Conservation (phyloP, 176 grass and related monocot genomes). For the bread wheat (Triticum aestivum) region IWGSC_CS_RefSeq_v2.1 NC_057808.1:353576441-353576940, state of each 20-base stretch:
- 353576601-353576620: background rate
- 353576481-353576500: constrained; percentile 65
- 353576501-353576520: constrained; percentile 66
- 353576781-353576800: constrained; percentile 42
- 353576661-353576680: constrained; percentile 60
- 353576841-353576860: constrained; percentile 61
- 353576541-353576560: constrained; percentile 78
- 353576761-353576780: background rate
- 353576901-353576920: constrained; percentile 4
- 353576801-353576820: constrained; percentile 58
- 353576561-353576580: constrained; percentile 53
- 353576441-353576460: constrained; percentile 87
- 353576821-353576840: constrained; percentile 61
- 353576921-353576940: constrained; percentile 18
- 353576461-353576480: constrained; percentile 65
- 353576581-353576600: background rate
- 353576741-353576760: background rate
- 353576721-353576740: background rate
- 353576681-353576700: constrained; percentile 65
- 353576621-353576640: background rate
- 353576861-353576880: constrained; percentile 45
- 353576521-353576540: constrained; percentile 78
- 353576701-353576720: background rate
- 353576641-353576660: constrained; percentile 33
- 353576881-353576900: constrained; percentile 26